Evolutionary conservation across 1,139 yeast genomes (phyloP).

Genomic region (Sugiyamaella pinicola): DNA sequence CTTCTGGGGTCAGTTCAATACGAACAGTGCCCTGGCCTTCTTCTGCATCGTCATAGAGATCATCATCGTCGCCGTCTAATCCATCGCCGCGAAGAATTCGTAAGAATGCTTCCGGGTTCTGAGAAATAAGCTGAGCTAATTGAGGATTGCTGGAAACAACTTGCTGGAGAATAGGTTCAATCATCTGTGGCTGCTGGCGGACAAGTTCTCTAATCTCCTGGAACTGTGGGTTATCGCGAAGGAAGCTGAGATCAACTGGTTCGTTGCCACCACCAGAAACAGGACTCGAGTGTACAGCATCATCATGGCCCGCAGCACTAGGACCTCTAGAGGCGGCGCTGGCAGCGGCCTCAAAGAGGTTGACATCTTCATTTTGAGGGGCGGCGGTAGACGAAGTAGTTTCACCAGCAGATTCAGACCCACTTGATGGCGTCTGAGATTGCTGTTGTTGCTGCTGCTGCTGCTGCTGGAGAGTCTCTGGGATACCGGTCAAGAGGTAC

Average conservation of each 20-base stretch:
- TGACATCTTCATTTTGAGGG: conserved; percentile 38
- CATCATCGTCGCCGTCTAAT: conserved; percentile 44
- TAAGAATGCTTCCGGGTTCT: conserved; percentile 84
- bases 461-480: conserved; percentile 57
- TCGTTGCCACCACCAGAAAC: conserved; percentile 34
- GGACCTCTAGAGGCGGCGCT: conserved; percentile 21
- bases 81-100: conserved; percentile 58
- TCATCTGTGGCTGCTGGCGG: conserved; percentile 84
- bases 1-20: conserved; percentile 75
- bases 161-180: conserved; percentile 82
- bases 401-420: conserved; percentile 28
- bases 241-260: conserved; percentile 40
- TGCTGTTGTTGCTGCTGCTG: conserved; percentile 34
- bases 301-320: conserved; percentile 37
- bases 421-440: conserved; percentile 28
- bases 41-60: conserved; percentile 48
- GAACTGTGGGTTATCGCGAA: conserved; percentile 50
- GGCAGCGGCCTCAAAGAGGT: conserved; percentile 41
- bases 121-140: conserved; percentile 71
- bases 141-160: conserved; percentile 84
- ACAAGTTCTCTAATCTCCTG: conserved; percentile 74
- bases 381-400: conserved; percentile 41
- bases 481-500: conserved; percentile 86
- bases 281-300: conserved; percentile 26
- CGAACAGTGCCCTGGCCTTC: conserved; percentile 46